Percentiles rank a stretch among this genome's conserved stretches.
Conservation (phyloP, 129 eudicot genomes). For the Pulicaria dysenterica region DNA sequence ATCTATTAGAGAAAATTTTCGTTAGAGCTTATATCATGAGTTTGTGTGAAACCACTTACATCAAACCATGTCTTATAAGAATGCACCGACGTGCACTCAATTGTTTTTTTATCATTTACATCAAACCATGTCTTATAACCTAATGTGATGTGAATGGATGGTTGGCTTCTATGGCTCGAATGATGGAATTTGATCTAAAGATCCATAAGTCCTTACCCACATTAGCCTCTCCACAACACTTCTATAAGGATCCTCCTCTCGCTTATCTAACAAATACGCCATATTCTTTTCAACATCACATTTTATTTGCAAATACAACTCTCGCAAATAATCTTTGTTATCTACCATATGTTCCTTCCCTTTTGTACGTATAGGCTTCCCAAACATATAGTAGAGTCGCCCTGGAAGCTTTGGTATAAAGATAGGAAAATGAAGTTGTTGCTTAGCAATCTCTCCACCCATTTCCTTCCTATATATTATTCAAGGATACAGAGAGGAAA, state of each 20-base stretch:
- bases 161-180: constrained; percentile 9
- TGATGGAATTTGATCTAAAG: constrained; percentile 25
- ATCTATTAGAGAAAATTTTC: no score
- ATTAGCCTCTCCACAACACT: constrained; percentile 34
- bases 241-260: constrained; percentile 62
- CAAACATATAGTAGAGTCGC: constrained; percentile 52
- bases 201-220: constrained; percentile 30
- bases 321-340: constrained; percentile 23
- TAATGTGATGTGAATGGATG: neutral
- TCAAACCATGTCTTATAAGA: no score
- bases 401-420: constrained; percentile 29
- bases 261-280: constrained; percentile 44
- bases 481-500: neutral
- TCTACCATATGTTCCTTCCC: constrained; percentile 39
- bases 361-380: constrained; percentile 55
- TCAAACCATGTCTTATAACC: no score
- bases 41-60: no score
- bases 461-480: constrained; percentile 29
- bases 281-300: constrained; percentile 43
- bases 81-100: no score
- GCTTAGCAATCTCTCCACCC: constrained; percentile 40
- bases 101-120: no score
- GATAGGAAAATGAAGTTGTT: constrained; percentile 42
- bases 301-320: constrained; percentile 47
- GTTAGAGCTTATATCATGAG: no score